Evolutionary conservation across 495 filamentous ascomycete genomes (phyloP), one percentile per base, ranked within the genome.

Genomic region (Aspergillus nanangensis): DNA sequence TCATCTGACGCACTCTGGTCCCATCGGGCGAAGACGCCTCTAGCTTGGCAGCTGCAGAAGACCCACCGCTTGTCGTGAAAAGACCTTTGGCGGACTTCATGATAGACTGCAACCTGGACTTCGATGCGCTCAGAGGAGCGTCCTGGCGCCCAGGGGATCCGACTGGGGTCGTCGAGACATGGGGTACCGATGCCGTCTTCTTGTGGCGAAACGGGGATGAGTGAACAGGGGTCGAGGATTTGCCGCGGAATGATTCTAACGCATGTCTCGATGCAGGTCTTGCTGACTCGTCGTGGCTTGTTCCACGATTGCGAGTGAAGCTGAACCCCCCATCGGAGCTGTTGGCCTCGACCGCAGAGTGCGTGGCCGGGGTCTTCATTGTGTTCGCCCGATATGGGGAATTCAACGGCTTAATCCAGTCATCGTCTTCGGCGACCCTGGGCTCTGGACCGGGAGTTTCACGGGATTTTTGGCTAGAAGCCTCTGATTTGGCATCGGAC

Each of bases 61-160:
- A 72, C 37, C 83, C 81, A 19, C 87, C 89, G 55, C 86, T 88
- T 47, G 82, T 91, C 13, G 84, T 85, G 48, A 95, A 85, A 34
- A 94, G 75, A 14, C 83, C 87, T 58, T 86, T 90, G 11, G 90
- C 90, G 27, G 84, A 86, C 60, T 88, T 88, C 50, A 96, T 72
- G 42, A 94, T 88, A 8, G 90, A 93, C 32, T 89, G 89, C 25
- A 96, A 68, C 60, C 87, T 90, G 51, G 81, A 85, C 68, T 94
- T 96, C 14, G 90, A 90, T 38, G 90, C 86, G 59, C 88, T 95
- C 21, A 95, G 62, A 5, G 89, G 87, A 36, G 84, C 90, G 47
- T 91, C 88, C 53, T 83, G 77, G 45, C 76, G 77, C 45, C 79
- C 79, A 15, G 88, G 88, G 10, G 88, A 88, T 35, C 84, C 86